phyloP scores from a whole-genome alignment of 306 rosid species.

The Prunus mongolica region DNA sequence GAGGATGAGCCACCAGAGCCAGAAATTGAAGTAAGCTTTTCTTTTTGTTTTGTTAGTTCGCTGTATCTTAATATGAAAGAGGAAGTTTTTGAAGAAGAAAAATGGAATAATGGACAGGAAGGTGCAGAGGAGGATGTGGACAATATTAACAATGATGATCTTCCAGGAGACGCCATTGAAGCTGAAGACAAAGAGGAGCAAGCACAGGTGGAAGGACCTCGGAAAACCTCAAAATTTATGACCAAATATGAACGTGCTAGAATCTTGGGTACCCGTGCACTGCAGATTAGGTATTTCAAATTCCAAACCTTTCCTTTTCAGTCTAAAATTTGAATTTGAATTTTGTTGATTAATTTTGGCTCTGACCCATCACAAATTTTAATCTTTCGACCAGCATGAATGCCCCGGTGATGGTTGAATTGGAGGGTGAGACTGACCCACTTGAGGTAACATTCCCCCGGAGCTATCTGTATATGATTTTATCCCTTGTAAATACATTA shows the following conservation, averaged over 20 bases:
- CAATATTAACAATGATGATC: constrained; percentile 53
- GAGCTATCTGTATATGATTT: no score
- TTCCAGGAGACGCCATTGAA: constrained; percentile 57
- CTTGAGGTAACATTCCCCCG: constrained; percentile 63
- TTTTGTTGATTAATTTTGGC: neutral
- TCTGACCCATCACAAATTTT: neutral
- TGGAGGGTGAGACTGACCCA: constrained; percentile 96
- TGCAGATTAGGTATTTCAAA: constrained; percentile 72
- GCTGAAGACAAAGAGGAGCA: constrained; percentile 53
- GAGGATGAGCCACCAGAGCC: constrained; percentile 91
- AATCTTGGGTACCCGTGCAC: constrained; percentile 92
- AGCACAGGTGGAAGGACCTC: constrained; percentile 48
- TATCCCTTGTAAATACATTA: neutral
- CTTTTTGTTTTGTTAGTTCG: neutral
- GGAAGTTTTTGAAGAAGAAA: neutral
- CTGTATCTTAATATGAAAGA: neutral
- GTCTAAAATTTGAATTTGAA: neutral
- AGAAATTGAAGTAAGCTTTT: constrained; percentile 60
- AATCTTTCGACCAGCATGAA: constrained; percentile 61
- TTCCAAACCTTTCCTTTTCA: neutral
- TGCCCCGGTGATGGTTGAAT: constrained; percentile 96
- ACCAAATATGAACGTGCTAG: constrained; percentile 93
- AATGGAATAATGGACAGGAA: constrained; percentile 49
- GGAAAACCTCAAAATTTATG: constrained; percentile 84
- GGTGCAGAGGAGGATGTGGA: constrained; percentile 86